Percentiles rank a stretch among this genome's conserved stretches.
These are phyloP conservation scores for Phoma sp. DNA, from an alignment of 2,329 filamentous ascomycete species.

Conservation along the genomic window DNA sequence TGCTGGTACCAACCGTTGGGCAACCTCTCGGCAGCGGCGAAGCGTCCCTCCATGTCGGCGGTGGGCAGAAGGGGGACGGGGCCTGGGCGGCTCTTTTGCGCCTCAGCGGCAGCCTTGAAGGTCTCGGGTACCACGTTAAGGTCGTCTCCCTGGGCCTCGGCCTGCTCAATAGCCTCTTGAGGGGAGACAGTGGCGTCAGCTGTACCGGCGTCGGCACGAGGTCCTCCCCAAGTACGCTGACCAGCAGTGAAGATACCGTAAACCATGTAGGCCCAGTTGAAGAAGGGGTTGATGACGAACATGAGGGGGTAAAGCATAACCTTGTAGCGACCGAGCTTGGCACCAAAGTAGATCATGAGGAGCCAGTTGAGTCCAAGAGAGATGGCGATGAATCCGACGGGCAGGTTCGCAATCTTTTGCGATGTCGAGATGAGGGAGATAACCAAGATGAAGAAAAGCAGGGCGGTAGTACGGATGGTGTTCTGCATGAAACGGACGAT, in stretches of 20 bases:
- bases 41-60: conserved; percentile 77
- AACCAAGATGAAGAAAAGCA: conserved; percentile 93
- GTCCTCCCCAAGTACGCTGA: conserved; percentile 94
- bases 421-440: conserved; percentile 86
- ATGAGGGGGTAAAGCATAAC: conserved; percentile 94
- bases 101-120: conserved; percentile 65
- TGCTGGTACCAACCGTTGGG: conserved; percentile 75
- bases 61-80: conserved; percentile 74
- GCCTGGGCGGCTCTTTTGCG: conserved; percentile 57
- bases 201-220: conserved; percentile 83
- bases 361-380: conserved; percentile 93
- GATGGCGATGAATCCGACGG: conserved; percentile 91
- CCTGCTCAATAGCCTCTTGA: conserved; percentile 82
- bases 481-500: conserved; percentile 93
- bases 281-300: conserved; percentile 94
- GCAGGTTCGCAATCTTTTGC: conserved; percentile 78
- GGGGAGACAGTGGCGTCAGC: conserved; percentile 79
- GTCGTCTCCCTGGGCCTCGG: conserved; percentile 81
- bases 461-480: conserved; percentile 90
- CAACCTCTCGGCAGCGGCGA: conserved; percentile 73
- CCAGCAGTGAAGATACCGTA: conserved; percentile 96
- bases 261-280: conserved; percentile 99
- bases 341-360: conserved; percentile 95
- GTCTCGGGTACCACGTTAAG: conserved; percentile 89
- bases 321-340: conserved; percentile 87